Base-by-base conservation (phyloP, 306 rosid genomes). In the Ammopiptanthus mongolicus region DNA sequence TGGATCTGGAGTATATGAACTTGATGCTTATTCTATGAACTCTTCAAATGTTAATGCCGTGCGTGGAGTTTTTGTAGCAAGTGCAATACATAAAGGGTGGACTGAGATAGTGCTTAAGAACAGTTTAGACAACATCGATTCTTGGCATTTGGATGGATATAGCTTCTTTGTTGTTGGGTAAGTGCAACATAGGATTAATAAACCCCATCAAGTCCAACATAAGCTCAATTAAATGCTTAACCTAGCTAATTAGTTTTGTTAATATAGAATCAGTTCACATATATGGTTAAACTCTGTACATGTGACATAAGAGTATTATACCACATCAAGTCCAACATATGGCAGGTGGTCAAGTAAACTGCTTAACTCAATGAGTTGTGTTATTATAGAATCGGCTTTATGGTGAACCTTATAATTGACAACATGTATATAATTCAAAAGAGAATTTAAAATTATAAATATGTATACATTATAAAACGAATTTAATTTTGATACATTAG, bases 81-180 rank as follows among this genome's bases (percentile, higher is more conserved):
- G 88, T 21, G 87, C 91, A 41, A 52, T 67, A 19, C 86, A 90
- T 76, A 90, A 87, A 65, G 95, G 90, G 5, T 88, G 90, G 96
- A 34, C 79, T n/a, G 96, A 94, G 88, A 69, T 88, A 61, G 97
- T 91, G 19, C 71, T 94, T 0, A 55, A 80, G 34, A 94, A 87
- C 73, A 76, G 37, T 53, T 51, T 88, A 60, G 67, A 34, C 36
- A 71, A 44, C 46, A 86, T 88, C 37, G 90, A 88, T 77, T 4
- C 98, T 66, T 94, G 96, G 95, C 96, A 94, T 79, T 84, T 94
- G 8, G 91, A 94, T 84, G 98, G 97, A 71, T 91, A 44, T 6
- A 91, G 87, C 21, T 90, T 91, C 87, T 82, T 84, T 56, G 87
- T 84, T 4, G 96, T 86, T 6, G 98, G 93, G 97, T 90, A 77